Percentiles rank a stretch among this genome's conserved stretches.
Evolutionary conservation across 2,329 filamentous ascomycete species (phyloP).

Genomic region (Hypocreales sp.): DNA sequence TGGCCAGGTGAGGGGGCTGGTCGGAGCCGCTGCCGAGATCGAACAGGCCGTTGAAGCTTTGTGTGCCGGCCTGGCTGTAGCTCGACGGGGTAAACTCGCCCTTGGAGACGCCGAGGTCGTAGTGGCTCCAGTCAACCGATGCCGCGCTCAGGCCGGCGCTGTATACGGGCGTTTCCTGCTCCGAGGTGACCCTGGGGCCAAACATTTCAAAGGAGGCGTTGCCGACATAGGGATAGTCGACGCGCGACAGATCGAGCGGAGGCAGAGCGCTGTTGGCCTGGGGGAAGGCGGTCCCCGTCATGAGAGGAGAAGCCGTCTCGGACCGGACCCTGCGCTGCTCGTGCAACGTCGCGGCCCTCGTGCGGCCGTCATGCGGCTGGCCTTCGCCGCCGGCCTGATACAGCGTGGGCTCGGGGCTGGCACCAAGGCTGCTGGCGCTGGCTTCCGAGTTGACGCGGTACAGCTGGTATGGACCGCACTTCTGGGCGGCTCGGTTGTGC

Average conservation of each 20-base stretch:
- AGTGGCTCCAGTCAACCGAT: slow-evolving; percentile 29
- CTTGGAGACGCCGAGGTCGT: slow-evolving; percentile 29
- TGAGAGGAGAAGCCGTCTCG: slow-evolving; percentile 43
- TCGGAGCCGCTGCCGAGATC: slow-evolving; percentile 38
- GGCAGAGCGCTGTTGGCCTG: slow-evolving; percentile 36
- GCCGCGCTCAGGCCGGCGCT: slow-evolving; percentile 45
- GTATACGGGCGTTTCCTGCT: slow-evolving; percentile 41
- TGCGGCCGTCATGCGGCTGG: slow-evolving; percentile 13
- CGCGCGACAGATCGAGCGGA: slow-evolving; percentile 42
- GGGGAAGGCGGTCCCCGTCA: slow-evolving; percentile 33
- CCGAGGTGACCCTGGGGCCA: slow-evolving; percentile 27
- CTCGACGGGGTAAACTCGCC: slow-evolving; percentile 35
- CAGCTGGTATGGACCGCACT: slow-evolving; percentile 46
- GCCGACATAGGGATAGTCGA: slow-evolving; percentile 34
- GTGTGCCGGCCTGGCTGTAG: slow-evolving; percentile 36
- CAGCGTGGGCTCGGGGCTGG: slow-evolving; percentile 24
- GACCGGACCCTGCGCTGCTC: slow-evolving; percentile 42
- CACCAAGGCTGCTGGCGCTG: slow-evolving; percentile 32
- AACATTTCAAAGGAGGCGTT: slow-evolving; percentile 36
- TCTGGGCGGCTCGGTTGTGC: slow-evolving; percentile 43
- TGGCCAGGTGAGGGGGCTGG: slow-evolving; percentile 36
- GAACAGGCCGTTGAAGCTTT: slow-evolving; percentile 33
- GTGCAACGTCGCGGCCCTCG: slow-evolving; percentile 21
- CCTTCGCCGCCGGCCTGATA: slow-evolving; percentile 20
- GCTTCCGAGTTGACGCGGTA: slow-evolving; percentile 42